A percentile compares a stretch with the other conserved stretches of the same genome.
Conservation (phyloP, 1,284 basidiomycete species). For the Boletus nobilissimus region DNA sequence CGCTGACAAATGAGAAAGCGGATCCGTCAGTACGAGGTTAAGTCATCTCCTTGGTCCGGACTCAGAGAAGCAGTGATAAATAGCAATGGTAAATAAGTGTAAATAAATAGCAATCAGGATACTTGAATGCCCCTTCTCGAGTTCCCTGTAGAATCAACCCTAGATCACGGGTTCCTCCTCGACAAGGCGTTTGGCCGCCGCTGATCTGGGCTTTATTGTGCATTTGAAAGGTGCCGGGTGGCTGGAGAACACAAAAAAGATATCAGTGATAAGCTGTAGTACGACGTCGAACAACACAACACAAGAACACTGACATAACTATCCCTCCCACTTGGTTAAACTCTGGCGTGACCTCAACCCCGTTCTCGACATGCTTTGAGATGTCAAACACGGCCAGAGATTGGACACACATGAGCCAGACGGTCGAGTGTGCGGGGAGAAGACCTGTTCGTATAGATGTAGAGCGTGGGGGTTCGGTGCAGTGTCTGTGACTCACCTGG, state of each 20-base stretch:
- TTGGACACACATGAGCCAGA: slow-evolving; percentile 35
- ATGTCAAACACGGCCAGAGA: slow-evolving; percentile 37
- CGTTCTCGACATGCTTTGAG: slow-evolving; percentile 36
- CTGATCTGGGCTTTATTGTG: slow-evolving; percentile 62
- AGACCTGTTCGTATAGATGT: slow-evolving; percentile 25
- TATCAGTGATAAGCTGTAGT: neutral
- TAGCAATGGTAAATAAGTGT: no score
- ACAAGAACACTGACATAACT: slow-evolving; percentile 18
- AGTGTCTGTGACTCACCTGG: slow-evolving; percentile 19
- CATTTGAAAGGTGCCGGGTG: slow-evolving; percentile 67
- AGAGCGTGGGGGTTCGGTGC: neutral
- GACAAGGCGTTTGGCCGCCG: slow-evolving; percentile 57
- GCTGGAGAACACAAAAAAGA: slow-evolving; percentile 44
- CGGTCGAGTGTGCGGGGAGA: slow-evolving; percentile 26
- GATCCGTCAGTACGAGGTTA: no score
- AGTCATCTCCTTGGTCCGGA: no score
- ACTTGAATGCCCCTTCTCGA: no score
- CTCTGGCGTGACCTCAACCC: slow-evolving; percentile 35
- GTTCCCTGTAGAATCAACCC: neutral
- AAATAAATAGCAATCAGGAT: no score
- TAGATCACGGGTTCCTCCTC: slow-evolving; percentile 45
- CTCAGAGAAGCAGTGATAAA: no score
- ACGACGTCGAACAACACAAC: neutral
- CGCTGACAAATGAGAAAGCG: no score
- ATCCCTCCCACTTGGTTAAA: slow-evolving; percentile 26